Conservation (phyloP, 108 stramenopile genomes). For the Schizochytrium sp. region DNA sequence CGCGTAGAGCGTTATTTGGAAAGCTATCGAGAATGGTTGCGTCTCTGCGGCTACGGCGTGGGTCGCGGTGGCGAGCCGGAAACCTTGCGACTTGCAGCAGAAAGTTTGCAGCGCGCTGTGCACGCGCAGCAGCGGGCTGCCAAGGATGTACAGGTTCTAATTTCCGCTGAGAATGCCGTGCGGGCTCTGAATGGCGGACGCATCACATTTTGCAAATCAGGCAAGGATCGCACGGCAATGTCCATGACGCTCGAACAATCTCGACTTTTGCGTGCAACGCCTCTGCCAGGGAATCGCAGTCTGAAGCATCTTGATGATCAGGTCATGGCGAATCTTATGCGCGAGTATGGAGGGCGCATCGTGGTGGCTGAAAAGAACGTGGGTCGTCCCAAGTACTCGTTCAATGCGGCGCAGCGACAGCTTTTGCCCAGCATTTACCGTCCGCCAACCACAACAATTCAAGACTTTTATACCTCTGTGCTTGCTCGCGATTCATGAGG, state of each 20-base stretch:
- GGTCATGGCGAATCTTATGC: conserved; percentile 19
- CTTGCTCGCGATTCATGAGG: conserved; percentile 33
- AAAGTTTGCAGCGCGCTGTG: neutral
- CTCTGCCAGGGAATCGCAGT: neutral
- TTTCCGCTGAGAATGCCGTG: neutral
- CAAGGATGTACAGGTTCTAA: conserved; percentile 31
- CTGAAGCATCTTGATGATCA: neutral
- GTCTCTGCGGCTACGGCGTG: neutral
- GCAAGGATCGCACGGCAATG: conserved; percentile 40
- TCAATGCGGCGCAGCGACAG: conserved; percentile 47
- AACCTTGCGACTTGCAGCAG: neutral
- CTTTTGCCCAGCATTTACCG: conserved; percentile 42
- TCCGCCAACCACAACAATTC: conserved; percentile 34
- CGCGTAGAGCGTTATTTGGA: neutral
- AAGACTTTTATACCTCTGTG: conserved; percentile 38
- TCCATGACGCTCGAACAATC: conserved; percentile 36
- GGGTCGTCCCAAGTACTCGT: conserved; percentile 42
- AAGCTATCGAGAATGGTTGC: neutral
- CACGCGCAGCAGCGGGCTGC: neutral
- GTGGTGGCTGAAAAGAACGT: conserved; percentile 49
- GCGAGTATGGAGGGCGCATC: conserved; percentile 20
- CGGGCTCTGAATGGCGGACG: conserved; percentile 25
- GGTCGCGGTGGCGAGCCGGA: neutral
- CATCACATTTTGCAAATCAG: conserved; percentile 33
- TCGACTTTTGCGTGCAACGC: neutral